Base-by-base conservation (phyloP, 1,139 yeast genomes). In the Protomyces pachydermus region DNA sequence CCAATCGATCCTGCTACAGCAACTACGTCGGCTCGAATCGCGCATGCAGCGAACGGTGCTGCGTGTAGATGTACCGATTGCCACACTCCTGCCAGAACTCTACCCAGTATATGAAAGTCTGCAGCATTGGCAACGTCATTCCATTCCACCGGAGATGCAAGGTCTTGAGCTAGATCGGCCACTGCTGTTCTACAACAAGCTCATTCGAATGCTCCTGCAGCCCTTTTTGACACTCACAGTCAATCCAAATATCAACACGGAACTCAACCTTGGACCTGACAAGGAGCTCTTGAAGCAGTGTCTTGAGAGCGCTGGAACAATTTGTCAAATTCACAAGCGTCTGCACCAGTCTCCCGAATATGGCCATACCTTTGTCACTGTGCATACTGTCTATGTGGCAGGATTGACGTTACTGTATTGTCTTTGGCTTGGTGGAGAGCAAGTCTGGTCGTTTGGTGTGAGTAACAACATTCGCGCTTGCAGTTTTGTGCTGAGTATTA, bases 41-140 rank as follows among this genome's bases (percentile, higher is more conserved):
- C 34, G 53, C 14, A 50, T 50, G 37, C 53, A 50, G 35, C 53
- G 53, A 14, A 50, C 53, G 10, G 53, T 50, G 32, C 25, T 25
- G 16, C 53, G 53, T 50, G 53, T 50, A n/a, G 53, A 50, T 23
- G 37, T 25, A 3, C 53, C 53, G 3, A 42, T 42, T 1, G 48
- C 48, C 28, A 42, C 48, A 9, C 48, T 42, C 25, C 18, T 42
- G 48, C 48, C 48, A 16, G 48, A 42, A 42, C 25, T 42, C 25
- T 42, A 42, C 18, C 48, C 48, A 18, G 48, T 42, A 9, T 42
- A 42, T n/a, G 48, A 42, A 23, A 42, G 48, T 10, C 23, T 42
- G 48, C 48, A 42, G 18, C 48, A 42, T 42, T 42, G 48, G 48
- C 20, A 42, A 18, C 48, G 48, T 18, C 48, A 42, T 5, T 42